These are phyloP conservation scores for Dimocarpus longan DNA, from an alignment of 345 rosid species.

Conservation along the genomic window DNA sequence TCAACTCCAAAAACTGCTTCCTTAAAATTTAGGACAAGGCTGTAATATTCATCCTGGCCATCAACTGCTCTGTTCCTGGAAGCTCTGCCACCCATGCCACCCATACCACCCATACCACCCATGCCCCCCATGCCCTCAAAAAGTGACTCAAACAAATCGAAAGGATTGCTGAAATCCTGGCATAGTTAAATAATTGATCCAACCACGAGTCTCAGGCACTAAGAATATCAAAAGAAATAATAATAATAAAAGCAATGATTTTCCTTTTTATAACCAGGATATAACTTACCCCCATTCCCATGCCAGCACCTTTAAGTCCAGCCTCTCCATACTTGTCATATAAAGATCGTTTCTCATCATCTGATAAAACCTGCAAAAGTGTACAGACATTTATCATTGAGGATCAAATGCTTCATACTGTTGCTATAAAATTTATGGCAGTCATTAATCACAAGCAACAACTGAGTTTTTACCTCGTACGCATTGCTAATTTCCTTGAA, in stretches of 20 bases:
- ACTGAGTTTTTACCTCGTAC: constrained; percentile 69
- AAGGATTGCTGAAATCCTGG: constrained; percentile 97
- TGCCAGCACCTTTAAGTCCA: constrained; percentile 91
- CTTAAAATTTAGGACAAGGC: constrained; percentile 72
- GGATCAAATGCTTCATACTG: constrained; percentile 10
- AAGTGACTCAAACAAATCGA: constrained; percentile 86
- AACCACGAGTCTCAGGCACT: constrained; percentile 6
- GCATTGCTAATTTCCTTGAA: constrained; percentile 99
- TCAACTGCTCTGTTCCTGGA: constrained; percentile 81
- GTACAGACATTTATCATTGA: constrained; percentile 12
- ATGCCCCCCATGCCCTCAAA: constrained; percentile 92
- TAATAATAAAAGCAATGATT: neutral
- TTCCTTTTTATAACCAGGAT: neutral
- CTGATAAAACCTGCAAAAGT: constrained; percentile 76
- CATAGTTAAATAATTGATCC: constrained; percentile 17
- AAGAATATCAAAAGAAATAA: neutral
- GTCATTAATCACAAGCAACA: constrained; percentile 15
- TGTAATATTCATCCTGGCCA: constrained; percentile 93
- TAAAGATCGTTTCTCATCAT: constrained; percentile 94
- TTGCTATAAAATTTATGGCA: neutral
- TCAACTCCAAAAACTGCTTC: constrained; percentile 95
- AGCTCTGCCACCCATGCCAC: constrained; percentile 67
- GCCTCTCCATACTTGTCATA: constrained; percentile 97
- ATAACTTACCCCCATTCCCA: constrained; percentile 94
- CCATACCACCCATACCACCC: constrained; percentile 87